Percentiles rank a stretch among this genome's conserved stretches.
These are phyloP conservation scores for Hyaloperonospora brassicae DNA, from an alignment of 352 stramenopile genomes.

Conservation along the genomic window DNA sequence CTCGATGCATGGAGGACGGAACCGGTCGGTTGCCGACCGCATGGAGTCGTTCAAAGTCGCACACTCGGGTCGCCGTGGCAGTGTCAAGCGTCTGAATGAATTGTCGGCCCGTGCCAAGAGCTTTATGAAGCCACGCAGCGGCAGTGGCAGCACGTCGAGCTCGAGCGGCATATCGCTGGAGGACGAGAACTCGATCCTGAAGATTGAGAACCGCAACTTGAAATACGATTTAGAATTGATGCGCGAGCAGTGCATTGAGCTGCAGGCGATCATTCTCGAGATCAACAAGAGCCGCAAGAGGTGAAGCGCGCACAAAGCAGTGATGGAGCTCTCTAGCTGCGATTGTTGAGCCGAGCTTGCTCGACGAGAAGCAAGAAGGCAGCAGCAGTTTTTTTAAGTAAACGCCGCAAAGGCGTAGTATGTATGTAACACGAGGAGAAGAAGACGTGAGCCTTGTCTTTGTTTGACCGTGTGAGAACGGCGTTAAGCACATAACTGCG, in stretches of 20 bases:
- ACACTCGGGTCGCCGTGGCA: constrained; percentile 36
- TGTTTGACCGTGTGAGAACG: constrained; percentile 19
- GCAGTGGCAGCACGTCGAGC: constrained; percentile 56
- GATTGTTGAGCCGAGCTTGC: constrained; percentile 2
- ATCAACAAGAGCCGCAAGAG: constrained; percentile 87
- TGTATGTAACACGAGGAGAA: constrained; percentile 23
- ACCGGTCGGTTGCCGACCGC: constrained; percentile 48
- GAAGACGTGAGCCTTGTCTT: constrained; percentile 16
- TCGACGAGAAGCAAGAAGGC: constrained; percentile 1
- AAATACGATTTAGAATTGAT: constrained; percentile 85
- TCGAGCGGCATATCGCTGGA: constrained; percentile 65
- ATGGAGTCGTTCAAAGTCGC: constrained; percentile 56
- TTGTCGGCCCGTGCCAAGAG: constrained; percentile 60
- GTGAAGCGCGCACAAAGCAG: constrained; percentile 21
- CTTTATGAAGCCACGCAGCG: constrained; percentile 57
- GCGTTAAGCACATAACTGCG: constrained; percentile 5
- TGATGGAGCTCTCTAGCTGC: background rate
- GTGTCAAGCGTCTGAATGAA: constrained; percentile 66
- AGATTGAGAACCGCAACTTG: constrained; percentile 83
- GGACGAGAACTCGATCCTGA: constrained; percentile 83
- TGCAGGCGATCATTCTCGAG: constrained; percentile 84
- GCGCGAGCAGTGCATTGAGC: constrained; percentile 82
- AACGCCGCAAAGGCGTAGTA: constrained; percentile 22
- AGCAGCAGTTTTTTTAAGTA: constrained; percentile 20
- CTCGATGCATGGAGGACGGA: constrained; percentile 24